Base-by-base conservation (phyloP, 2,329 filamentous ascomycete species). In the Thelonectria rubi region DNA sequence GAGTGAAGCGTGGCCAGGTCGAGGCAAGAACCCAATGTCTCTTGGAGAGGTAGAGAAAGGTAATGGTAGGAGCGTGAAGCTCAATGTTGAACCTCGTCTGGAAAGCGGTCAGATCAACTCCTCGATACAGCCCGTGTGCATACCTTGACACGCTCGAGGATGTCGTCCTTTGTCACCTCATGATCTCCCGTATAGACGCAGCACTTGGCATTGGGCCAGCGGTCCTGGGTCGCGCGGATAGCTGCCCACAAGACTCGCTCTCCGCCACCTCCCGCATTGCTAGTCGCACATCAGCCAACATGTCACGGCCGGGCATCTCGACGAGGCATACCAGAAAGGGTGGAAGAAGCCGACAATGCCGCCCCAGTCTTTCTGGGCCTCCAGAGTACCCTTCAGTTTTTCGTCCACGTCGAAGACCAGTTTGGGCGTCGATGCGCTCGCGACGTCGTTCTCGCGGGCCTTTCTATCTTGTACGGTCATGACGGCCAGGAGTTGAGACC, bases 171-270 rank as follows among this genome's bases (percentile, higher is more conserved):
- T 75, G 88, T 88, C 47, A 91, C 91, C 69, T 95, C 93, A 75
- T 97, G 92, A 75, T 99, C 95, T 53, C 95, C 95, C 0, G 95
- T 99, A 75, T 99, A 99, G 37, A 99, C 91, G 14, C 95, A 86
- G 71, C 94, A 97, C 72, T 94, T 91, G 43, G 93, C 93, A 62
- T 90, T 90, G 2, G 94, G 95, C 88, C 92, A 97, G 67, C 90
- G 87, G 71, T 89, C 86, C 78, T 98, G 95, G 2, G 93, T 97
- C 42, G 94, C 93, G 62, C 92, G 88, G 63, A 99, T 92, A 11
- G 95, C 95, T 58, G 94, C 94, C 93, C 96, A 99, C 24, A 99
- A 87, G 45, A 99, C 95, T 75, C 95, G 86, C 79, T 99, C 95
- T 65, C 95, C 95, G 63, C 95, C 95, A 26, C 95, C 95, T 57